Evolutionary conservation across 2,329 filamentous ascomycete genomes (phyloP).

Genomic region (Sclerotinia trifoliorum): DNA sequence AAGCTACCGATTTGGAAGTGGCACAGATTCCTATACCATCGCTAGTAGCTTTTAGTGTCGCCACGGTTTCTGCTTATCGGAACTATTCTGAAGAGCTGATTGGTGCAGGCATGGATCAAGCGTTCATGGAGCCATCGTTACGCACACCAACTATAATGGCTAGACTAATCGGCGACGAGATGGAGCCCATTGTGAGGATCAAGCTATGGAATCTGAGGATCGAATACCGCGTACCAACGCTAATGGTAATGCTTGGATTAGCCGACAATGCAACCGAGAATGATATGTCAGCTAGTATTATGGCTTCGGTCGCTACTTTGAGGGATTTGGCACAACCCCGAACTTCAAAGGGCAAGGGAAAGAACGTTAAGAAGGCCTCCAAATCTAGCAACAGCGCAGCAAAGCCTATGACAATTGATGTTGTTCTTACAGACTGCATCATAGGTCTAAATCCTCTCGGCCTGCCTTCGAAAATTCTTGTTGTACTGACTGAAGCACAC

Average conservation of each 20-base stretch:
- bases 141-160: conserved; percentile 73
- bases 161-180: conserved; percentile 88
- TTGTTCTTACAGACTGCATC: conserved; percentile 78
- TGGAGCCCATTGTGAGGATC: conserved; percentile 85
- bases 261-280: conserved; percentile 65
- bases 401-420: conserved; percentile 65
- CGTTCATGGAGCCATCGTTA: conserved; percentile 33
- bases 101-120: conserved; percentile 47
- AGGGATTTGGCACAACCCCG: conserved; percentile 60
- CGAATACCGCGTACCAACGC: conserved; percentile 84
- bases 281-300: conserved; percentile 72
- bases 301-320: conserved; percentile 75
- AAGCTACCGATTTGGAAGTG: conserved; percentile 63
- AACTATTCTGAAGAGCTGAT: conserved; percentile 72
- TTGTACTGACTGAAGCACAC: conserved; percentile 76
- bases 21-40: conserved; percentile 84
- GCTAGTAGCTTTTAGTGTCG: conserved; percentile 74
- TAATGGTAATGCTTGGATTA: conserved; percentile 76
- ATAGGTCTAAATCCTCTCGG: conserved; percentile 81
- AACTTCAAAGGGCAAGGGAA: conserved; percentile 28
- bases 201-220: conserved; percentile 79
- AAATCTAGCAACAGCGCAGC: conserved; percentile 30
- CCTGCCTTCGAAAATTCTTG: conserved; percentile 69
- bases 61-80: conserved; percentile 58
- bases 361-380: conserved; percentile 17